Base-by-base conservation (phyloP, 2,329 filamentous ascomycete species). In the Penicillium vulpinum region DNA sequence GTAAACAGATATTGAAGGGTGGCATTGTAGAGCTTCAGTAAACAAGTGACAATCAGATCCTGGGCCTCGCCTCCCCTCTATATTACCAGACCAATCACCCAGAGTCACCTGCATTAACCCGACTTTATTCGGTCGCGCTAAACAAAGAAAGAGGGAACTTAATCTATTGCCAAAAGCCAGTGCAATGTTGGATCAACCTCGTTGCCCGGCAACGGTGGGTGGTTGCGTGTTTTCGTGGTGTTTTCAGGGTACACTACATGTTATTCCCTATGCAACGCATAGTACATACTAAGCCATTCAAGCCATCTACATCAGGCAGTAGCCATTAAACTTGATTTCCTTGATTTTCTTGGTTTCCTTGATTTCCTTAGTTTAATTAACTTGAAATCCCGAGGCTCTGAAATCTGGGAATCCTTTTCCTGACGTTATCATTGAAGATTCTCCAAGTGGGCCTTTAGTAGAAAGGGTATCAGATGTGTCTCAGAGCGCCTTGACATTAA, bases 181-280 rank as follows among this genome's bases (percentile, higher is more conserved):
- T 60, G 64, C 44, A 52, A 56, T 55, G 41, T 31, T 16, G 16
- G 53, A 62, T 62, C 59, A 60, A 54, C 58, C 41, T 15, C 29
- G 64, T 66, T 65, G 61, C 62, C 48, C 31, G 45, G 63, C 62
- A 64, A 64, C 63, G 56, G 18, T 15, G n/a, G 24, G 10, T 10
- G 35, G 48, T 57, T 53, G 54, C 43, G 53, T 39, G 53, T 56
- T 51, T 29, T 39, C 36, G 4, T 31, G 9, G 4, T 31, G 9
- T 39, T 31, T 45, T 26, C 18, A 51, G 13, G n/a, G 13, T 35
- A 24, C 18, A 33, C 11, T 45, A 13, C 15, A 9, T 26, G 11
- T 13, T n/a, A 40, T 52, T 46, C 18, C 47, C 44, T 40, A 54
- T 33, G 44, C 51, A 49, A 54, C 43, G 24, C 15, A 53, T 26